Evolutionary conservation across 2,329 filamentous ascomycete genomes (phyloP), one percentile per base, ranked within the genome.

Genomic region (Fragosphaeria purpurea): DNA sequence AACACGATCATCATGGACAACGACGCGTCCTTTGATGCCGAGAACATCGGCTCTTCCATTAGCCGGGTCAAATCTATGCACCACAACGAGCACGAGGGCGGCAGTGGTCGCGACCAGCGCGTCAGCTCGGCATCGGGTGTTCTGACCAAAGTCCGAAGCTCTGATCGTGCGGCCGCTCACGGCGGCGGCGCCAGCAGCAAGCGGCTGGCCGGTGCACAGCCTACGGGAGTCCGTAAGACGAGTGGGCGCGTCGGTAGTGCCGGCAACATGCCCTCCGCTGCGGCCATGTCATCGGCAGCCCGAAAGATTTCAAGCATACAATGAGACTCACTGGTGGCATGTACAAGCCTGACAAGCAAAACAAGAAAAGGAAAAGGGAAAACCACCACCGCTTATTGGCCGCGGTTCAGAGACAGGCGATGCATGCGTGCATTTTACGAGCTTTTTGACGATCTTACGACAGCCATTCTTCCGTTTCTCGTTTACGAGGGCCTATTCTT

Each of bases 11-110:
- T 77, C 31, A 76, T 83, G 50, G 80, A 85, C 59, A 83, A 85
- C 56, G 80, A 84, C 58, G 75, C 80, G 10, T 82, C 80, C 22
- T 79, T 85, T 53, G 85, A 88, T 57, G 76, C 79, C 9, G 85
- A 88, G 63, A 88, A 88, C 59, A 75, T 83, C 63, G 81, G 82
- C 35, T 66, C 71, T 31, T 66, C 57, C 8, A 55, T 61, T 39
- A 62, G 66, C 61, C 59, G 72, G 35, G 74, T 75, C 41, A 84
- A 85, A 59, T 67, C 69, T 6, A 65, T 68, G 37, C 77, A 81
- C 58, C 79, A 78, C 39, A 39, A 51, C 32, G 39, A 46, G 30
- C 44, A 34, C 30, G 47, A 52, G 33, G 37, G 35, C 11, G 35
- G 40, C 4, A 32, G 34, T 31, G 46, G 48, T 39, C 55, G 60